Evolutionary conservation across 2,329 filamentous ascomycete genomes (phyloP).

Genomic region (Xylaria sp.): DNA sequence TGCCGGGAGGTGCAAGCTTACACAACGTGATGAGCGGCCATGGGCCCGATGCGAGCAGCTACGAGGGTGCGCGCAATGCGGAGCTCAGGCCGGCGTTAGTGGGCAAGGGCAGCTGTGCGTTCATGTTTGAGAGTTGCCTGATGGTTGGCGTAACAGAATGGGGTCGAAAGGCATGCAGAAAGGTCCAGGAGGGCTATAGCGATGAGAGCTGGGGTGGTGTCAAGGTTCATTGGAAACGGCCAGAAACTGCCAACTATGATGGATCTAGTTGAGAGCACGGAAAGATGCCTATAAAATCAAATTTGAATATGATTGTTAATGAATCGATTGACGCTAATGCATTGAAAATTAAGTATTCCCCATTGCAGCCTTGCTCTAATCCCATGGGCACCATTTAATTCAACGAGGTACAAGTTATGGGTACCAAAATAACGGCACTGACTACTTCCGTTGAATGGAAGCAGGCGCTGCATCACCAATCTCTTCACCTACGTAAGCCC

Average conservation of each 20-base stretch:
- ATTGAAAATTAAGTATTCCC: background rate
- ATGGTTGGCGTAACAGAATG: constrained; percentile 80
- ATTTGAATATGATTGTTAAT: background rate
- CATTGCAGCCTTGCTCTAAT: background rate
- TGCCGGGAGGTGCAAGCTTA: constrained; percentile 60
- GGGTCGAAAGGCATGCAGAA: constrained; percentile 69
- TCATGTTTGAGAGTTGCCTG: constrained; percentile 76
- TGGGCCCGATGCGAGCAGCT: constrained; percentile 63
- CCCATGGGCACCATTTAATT: background rate
- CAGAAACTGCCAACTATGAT: constrained; percentile 48
- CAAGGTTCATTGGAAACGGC: constrained; percentile 69
- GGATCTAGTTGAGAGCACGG: constrained; percentile 41
- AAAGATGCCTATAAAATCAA: constrained; percentile 5
- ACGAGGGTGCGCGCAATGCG: constrained; percentile 71
- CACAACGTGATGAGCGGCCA: constrained; percentile 73
- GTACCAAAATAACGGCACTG: background rate
- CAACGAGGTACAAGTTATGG: background rate
- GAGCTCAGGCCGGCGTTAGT: constrained; percentile 68
- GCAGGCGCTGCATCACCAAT: too few species aligned
- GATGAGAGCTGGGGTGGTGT: constrained; percentile 82
- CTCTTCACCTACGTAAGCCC: too few species aligned
- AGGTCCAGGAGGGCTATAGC: constrained; percentile 75
- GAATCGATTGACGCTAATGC: background rate
- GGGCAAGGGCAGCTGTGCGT: constrained; percentile 70
- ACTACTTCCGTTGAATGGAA: background rate